Percentiles rank a stretch among this genome's conserved stretches.
Evolutionary conservation across 345 rosid species (phyloP).

Genomic region (Boechera divaricarpa): DNA sequence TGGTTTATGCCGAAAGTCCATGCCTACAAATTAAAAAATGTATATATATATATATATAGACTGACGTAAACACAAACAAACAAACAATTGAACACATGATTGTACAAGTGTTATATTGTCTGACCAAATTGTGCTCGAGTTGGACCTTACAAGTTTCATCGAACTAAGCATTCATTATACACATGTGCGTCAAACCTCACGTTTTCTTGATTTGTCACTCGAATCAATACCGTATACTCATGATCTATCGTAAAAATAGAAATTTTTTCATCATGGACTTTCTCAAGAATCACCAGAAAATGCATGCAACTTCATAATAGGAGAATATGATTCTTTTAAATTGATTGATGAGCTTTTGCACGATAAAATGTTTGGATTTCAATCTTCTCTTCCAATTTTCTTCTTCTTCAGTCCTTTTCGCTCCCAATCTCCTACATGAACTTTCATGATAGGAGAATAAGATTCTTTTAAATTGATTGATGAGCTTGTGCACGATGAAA

Average conservation of each 20-base stretch:
- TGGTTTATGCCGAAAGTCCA: too few relatives aligned
- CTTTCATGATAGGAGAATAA: conserved; percentile 3
- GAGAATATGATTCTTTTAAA: conserved; percentile 31
- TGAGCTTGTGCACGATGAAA: conserved; percentile 28
- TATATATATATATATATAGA: too few relatives aligned
- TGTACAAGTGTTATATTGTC: not conserved
- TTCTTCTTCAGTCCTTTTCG: not conserved
- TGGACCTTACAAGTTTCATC: not conserved
- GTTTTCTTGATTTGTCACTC: conserved; percentile 11
- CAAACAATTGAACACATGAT: not conserved
- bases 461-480: conserved; percentile 39
- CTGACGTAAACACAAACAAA: too few relatives aligned
- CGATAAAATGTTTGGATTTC: conserved; percentile 25
- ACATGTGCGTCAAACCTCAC: not conserved
- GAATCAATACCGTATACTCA: conserved; percentile 19
- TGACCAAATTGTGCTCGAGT: not conserved
- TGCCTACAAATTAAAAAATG: too few relatives aligned
- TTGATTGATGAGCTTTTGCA: conserved; percentile 38
- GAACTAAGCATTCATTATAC: not conserved
- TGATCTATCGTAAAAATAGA: not conserved
- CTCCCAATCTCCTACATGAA: conserved; percentile 8
- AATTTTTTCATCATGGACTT: not conserved
- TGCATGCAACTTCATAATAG: conserved; percentile 9
- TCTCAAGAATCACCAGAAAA: conserved; percentile 9
- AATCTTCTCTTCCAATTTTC: conserved; percentile 26